Evolutionary conservation across 257 asterid species (phyloP).

Genomic region (Scutellaria baicalensis): DNA sequence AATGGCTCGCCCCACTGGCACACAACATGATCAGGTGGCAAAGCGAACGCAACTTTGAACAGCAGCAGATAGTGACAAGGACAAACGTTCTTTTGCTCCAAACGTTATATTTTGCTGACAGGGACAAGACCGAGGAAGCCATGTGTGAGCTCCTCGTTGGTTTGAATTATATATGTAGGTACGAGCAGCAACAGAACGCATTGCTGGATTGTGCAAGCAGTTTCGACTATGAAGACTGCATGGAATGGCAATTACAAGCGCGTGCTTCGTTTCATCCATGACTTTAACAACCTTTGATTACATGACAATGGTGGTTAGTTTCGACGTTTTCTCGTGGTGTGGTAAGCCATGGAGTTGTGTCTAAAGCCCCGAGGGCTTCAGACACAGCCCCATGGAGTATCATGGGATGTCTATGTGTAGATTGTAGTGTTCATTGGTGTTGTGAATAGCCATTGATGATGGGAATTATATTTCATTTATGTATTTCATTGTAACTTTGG

Average conservation of each 20-base stretch:
- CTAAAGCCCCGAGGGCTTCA: no score
- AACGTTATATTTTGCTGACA: constrained; percentile 76
- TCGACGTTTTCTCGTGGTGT: neutral
- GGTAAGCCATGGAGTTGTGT: no score
- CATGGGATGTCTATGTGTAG: constrained; percentile 16
- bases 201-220: constrained; percentile 87
- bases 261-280: constrained; percentile 40
- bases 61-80: constrained; percentile 69
- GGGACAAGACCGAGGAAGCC: constrained; percentile 63
- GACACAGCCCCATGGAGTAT: no score
- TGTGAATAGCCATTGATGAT: no score
- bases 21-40: constrained; percentile 97
- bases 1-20: constrained; percentile 77
- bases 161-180: constrained; percentile 76
- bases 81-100: constrained; percentile 80
- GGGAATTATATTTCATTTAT: constrained; percentile 11
- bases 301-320: neutral
- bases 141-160: constrained; percentile 79
- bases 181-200: constrained; percentile 89
- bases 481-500: constrained; percentile 12
- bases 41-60: constrained; percentile 82
- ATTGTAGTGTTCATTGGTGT: constrained; percentile 13
- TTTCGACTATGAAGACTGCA: constrained; percentile 68
- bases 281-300: constrained; percentile 5
- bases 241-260: constrained; percentile 62